Conservation (phyloP, 2,329 filamentous ascomycete species). For the Epichloe bromicola region DNA sequence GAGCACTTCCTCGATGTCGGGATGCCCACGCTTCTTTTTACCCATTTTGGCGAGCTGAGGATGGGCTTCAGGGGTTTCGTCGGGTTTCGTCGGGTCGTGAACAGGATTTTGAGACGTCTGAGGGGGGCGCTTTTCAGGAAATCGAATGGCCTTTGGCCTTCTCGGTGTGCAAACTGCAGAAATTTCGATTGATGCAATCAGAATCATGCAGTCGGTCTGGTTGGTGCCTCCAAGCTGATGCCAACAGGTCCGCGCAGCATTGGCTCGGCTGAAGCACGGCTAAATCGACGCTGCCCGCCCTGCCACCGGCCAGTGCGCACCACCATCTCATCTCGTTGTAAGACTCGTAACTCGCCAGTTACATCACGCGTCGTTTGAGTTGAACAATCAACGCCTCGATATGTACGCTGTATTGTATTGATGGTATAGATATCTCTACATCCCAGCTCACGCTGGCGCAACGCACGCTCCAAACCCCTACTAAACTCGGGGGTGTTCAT, state of each 20-base stretch:
- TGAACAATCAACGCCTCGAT: too few species aligned
- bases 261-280: constrained; percentile 14
- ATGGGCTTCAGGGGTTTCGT: background rate
- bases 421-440: too few species aligned
- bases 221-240: background rate
- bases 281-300: constrained; percentile 4
- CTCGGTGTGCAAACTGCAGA: background rate
- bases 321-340: too few species aligned
- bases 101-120: background rate
- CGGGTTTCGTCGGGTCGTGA: background rate
- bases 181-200: background rate
- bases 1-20: constrained; percentile 79
- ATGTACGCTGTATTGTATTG: too few species aligned
- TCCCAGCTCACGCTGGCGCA: too few species aligned
- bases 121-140: too few species aligned
- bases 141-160: background rate
- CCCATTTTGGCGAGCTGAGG: constrained; percentile 40
- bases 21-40: constrained; percentile 81
- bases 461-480: too few species aligned
- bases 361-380: too few species aligned
- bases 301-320: background rate
- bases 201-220: background rate
- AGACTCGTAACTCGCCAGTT: too few species aligned
- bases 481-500: background rate
- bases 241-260: background rate